Conservation (phyloP, 805 yeast species). For the Yarrowia sp. region DNA sequence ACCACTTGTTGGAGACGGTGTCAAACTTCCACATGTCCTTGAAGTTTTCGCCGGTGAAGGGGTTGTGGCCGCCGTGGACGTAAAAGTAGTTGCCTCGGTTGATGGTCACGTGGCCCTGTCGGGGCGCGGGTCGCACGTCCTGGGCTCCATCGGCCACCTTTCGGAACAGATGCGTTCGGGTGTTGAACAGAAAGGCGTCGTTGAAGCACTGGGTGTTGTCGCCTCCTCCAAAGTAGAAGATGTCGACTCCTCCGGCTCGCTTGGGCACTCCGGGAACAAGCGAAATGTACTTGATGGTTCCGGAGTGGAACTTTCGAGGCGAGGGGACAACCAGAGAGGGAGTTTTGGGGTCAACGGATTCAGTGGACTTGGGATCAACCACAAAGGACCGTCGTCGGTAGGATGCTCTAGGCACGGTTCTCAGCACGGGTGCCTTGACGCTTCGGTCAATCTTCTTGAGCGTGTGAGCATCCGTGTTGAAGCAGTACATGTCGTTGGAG, state of each 20-base stretch:
- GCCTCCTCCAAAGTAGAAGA: slow-evolving; percentile 31
- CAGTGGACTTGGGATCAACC: no score
- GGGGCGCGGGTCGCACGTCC: slow-evolving; percentile 2
- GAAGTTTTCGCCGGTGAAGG: background rate
- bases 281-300: background rate
- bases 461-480: slow-evolving; percentile 21
- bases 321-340: background rate
- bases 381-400: background rate
- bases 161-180: slow-evolving; percentile 8
- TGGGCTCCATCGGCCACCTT: background rate
- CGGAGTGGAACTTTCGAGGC: slow-evolving; percentile 27
- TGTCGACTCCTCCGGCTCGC: background rate
- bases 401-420: slow-evolving; percentile 1
- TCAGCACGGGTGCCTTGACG: background rate
- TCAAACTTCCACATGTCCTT: slow-evolving; percentile 32
- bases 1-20: background rate
- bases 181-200: slow-evolving; percentile 17
- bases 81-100: background rate
- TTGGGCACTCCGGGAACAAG: slow-evolving; percentile 15
- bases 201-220: slow-evolving; percentile 21
- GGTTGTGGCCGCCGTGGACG: slow-evolving; percentile 33
- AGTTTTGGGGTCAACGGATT: background rate
- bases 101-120: slow-evolving; percentile 31
- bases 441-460: slow-evolving; percentile 1
- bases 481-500: slow-evolving; percentile 14